These are phyloP conservation scores for Moniliella sp. DNA, from an alignment of 1,284 basidiomycete species.

Conservation along the genomic window DNA sequence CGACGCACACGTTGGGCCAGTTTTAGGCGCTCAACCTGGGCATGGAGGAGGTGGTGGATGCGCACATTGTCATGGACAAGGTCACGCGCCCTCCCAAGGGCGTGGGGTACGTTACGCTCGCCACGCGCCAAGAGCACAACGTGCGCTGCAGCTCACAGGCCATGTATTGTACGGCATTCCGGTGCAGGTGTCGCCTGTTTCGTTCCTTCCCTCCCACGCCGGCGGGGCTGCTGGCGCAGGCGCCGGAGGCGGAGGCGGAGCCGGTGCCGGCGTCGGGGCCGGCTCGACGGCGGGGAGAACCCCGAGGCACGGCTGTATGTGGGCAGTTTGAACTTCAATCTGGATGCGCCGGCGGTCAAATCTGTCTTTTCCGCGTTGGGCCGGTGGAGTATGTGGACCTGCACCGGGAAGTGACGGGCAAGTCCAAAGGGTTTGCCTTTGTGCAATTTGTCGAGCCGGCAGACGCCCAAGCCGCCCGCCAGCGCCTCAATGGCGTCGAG, in stretches of 20 bases:
- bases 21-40: conserved; percentile 96
- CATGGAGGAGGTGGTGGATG: conserved; percentile 67
- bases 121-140: too few relatives aligned
- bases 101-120: too few relatives aligned
- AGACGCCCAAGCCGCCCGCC: conserved; percentile 81
- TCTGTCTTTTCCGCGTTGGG: conserved; percentile 98
- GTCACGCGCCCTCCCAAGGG: conserved; percentile 81
- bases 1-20: conserved; percentile 79
- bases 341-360: conserved; percentile 82
- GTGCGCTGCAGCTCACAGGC: conserved; percentile 65
- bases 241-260: too few relatives aligned
- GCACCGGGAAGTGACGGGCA: conserved; percentile 69
- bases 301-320: too few relatives aligned
- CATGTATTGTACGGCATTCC: conserved; percentile 92
- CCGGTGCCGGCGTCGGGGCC: too few relatives aligned
- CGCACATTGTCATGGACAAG: conserved; percentile 78
- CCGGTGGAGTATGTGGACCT: conserved; percentile 93
- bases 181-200: too few relatives aligned
- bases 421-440: conserved; percentile 92
- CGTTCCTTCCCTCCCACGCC: too few relatives aligned
- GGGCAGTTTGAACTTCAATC: conserved; percentile 82
- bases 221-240: too few relatives aligned
- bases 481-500: conserved; percentile 95
- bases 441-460: conserved; percentile 61
- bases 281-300: too few relatives aligned